phyloP scores from a whole-genome alignment of 306 rosid species.

The Pterocarpus santalinus region DNA sequence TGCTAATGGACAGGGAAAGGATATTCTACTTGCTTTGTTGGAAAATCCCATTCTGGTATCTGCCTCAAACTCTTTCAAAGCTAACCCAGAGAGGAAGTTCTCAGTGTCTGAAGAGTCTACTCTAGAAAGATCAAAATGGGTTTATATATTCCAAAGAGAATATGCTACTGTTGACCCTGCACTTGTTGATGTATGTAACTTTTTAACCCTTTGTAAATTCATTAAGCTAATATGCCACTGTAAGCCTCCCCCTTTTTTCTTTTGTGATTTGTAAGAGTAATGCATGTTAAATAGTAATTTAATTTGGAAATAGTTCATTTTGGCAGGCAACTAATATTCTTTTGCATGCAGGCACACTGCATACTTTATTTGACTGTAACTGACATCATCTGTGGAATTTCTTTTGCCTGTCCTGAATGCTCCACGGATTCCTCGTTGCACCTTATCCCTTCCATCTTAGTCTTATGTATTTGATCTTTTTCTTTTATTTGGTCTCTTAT shows the following conservation, averaged over 20 bases:
- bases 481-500: neutral
- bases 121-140: constrained; percentile 61
- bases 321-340: constrained; percentile 30
- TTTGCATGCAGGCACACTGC: constrained; percentile 1
- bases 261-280: neutral
- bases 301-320: constrained; percentile 20
- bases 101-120: constrained; percentile 57
- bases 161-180: constrained; percentile 86
- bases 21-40: constrained; percentile 67
- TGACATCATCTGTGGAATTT: constrained; percentile 30
- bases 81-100: constrained; percentile 62
- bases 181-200: constrained; percentile 63
- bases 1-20: constrained; percentile 63
- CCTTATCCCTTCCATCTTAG: neutral
- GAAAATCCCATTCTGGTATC: constrained; percentile 60
- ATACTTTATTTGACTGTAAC: constrained; percentile 33
- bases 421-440: constrained; percentile 14
- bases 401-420: neutral
- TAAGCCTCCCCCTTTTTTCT: neutral
- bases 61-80: constrained; percentile 69
- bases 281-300: constrained; percentile 11
- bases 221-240: constrained; percentile 7
- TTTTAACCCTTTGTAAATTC: constrained; percentile 7
- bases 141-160: constrained; percentile 88
- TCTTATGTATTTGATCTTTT: constrained; percentile 10